phyloP scores from a whole-genome alignment of 2,329 filamentous ascomycete species.

The Colletotrichum neosansevieriae region DNA sequence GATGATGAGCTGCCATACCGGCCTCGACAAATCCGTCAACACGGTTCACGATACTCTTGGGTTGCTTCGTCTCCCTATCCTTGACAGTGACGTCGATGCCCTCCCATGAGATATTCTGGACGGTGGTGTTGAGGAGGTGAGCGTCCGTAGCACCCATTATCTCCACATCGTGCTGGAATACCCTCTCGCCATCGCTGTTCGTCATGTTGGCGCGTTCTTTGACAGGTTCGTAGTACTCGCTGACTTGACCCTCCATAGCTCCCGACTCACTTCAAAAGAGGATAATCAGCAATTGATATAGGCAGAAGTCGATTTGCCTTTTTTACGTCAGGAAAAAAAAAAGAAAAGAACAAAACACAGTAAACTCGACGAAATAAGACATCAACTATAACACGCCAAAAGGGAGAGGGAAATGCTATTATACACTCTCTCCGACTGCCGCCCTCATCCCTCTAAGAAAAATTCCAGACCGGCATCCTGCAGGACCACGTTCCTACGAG shows the following conservation, averaged over 20 bases:
- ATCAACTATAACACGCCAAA: not conserved
- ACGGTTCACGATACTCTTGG: constrained; percentile 72
- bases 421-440: not conserved
- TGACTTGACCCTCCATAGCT: constrained; percentile 1
- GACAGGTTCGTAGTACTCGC: not conserved
- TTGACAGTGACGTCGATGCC: constrained; percentile 78
- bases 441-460: not conserved
- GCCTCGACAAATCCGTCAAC: constrained; percentile 74
- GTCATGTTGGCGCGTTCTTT: constrained; percentile 15
- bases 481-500: constrained; percentile 14
- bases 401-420: not conserved
- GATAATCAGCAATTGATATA: not conserved
- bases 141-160: constrained; percentile 50
- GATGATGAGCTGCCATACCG: constrained; percentile 53
- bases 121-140: constrained; percentile 72
- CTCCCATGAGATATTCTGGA: constrained; percentile 75
- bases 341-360: not conserved
- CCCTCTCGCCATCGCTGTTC: not conserved
- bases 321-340: not conserved
- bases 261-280: not conserved
- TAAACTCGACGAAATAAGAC: not conserved
- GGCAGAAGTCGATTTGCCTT: not conserved
- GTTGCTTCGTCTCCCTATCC: constrained; percentile 73
- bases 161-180: constrained; percentile 43
- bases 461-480: not conserved